These are phyloP conservation scores for Dendrostoma leiphaemia DNA, from an alignment of 2,329 filamentous ascomycete species.

Conservation along the genomic window DNA sequence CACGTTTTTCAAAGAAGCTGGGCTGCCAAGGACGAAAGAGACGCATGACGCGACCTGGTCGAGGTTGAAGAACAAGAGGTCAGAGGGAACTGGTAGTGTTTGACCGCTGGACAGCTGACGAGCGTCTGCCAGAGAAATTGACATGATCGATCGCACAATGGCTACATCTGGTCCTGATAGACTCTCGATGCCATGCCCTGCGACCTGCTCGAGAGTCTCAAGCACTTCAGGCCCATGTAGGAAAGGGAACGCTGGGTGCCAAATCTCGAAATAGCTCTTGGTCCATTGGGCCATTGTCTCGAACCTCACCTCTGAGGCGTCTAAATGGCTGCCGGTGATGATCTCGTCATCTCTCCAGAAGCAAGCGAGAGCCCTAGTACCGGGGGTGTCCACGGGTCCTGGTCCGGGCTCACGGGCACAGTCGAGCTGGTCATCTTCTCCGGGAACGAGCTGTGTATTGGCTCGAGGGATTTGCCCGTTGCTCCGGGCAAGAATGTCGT, in stretches of 20 bases:
- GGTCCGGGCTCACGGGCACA: slow-evolving; percentile 14
- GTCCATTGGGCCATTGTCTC: slow-evolving; percentile 50
- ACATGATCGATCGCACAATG: slow-evolving; percentile 39
- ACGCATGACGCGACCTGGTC: slow-evolving; percentile 50
- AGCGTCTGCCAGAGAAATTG: slow-evolving; percentile 52
- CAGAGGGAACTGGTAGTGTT: slow-evolving; percentile 34
- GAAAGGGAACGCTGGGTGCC: slow-evolving; percentile 57
- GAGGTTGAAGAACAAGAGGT: slow-evolving; percentile 44
- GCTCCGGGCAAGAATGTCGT: slow-evolving; percentile 40
- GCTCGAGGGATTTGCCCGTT: slow-evolving; percentile 19
- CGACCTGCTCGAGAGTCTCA: slow-evolving; percentile 41
- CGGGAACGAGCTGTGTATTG: slow-evolving; percentile 45
- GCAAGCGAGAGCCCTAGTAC: slow-evolving; percentile 24
- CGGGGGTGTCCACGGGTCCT: slow-evolving; percentile 8
- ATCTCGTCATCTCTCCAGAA: slow-evolving; percentile 38
- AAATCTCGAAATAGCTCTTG: slow-evolving; percentile 53
- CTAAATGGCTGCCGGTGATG: slow-evolving; percentile 6
- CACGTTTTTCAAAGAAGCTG: slow-evolving; percentile 43
- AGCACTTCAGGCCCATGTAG: slow-evolving; percentile 53
- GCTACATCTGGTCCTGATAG: slow-evolving; percentile 9
- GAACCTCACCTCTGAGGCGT: slow-evolving; percentile 33
- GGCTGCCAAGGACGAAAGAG: slow-evolving; percentile 42
- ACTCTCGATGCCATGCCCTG: slow-evolving; percentile 35
- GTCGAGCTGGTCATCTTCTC: slow-evolving; percentile 53
- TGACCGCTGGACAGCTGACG: slow-evolving; percentile 46